Evolutionary conservation across 306 rosid species (phyloP), one percentile per base, ranked within the genome.

Genomic region (Medicago ruthenica): DNA sequence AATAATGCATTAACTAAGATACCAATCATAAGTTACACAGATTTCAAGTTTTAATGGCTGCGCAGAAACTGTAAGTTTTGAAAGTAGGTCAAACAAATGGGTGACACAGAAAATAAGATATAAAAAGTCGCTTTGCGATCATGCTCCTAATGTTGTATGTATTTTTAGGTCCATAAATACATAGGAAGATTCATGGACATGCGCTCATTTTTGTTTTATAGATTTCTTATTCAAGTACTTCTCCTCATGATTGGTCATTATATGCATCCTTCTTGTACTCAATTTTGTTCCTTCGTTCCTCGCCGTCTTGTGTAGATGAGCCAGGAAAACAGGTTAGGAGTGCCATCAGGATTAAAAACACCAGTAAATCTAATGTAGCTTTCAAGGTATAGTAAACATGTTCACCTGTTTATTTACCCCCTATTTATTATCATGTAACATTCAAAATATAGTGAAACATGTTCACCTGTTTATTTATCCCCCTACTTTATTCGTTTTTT

Each of bases 281-380:
- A 36, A 40, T 48, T 41, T 48, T 48, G 20, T 54, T 17, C 39
- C 44, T 55, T 53, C 14, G 73, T 74, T 65, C 21, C 58, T 44
- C 62, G 18, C 37, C 27, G 41, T 72, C 39, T 65, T 80, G 31
- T 92, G 87, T 67, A 96, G 99, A 89, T 83, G 98, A 92, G 76
- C 97, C 97, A 1, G 98, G 98, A 18, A 96, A 92, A 84, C 99
- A 96, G 88, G 99, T 84, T 47, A 82, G 92, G 86, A 96, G 99
- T 85, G 99, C 99, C 59, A 86, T 96, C 79, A 91, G 82, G 80
- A 92, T 96, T 74, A 96, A 92, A 76, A 96, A 96, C 80, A 88
- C 93, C n/a, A 88, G 90, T 84, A 96, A 96, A 79, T 92, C 98
- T 42, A 72, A 75, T 78, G 99, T 89, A 50, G 99, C 99, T 24